Evolutionary conservation across 805 yeast genomes (phyloP).

Genomic region (Yamadazyma akitaensis): DNA sequence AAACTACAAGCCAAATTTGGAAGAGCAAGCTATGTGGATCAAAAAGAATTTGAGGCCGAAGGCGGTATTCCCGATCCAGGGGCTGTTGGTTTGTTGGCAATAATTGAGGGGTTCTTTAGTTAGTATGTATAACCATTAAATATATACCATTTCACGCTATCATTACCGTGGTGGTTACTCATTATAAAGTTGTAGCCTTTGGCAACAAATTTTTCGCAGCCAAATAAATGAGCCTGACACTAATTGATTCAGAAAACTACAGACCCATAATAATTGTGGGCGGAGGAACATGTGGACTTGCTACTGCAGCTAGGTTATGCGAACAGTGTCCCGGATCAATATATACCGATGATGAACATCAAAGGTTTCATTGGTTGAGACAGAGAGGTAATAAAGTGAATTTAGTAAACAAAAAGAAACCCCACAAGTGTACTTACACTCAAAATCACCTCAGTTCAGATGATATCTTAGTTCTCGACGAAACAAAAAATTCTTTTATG

Average conservation of each 20-base stretch:
- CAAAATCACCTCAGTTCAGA: constrained; percentile 16
- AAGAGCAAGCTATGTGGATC: constrained; percentile 84
- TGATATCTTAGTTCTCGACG: constrained; percentile 38
- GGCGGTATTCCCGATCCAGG: constrained; percentile 95
- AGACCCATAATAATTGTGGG: constrained; percentile 41
- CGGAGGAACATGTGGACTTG: constrained; percentile 46
- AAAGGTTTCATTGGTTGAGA: constrained; percentile 44
- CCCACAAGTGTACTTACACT: constrained; percentile 3
- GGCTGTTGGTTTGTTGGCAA: constrained; percentile 77
- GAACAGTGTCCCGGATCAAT: constrained; percentile 42
- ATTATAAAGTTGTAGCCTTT: not conserved
- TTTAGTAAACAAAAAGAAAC: constrained; percentile 17
- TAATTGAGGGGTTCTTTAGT: constrained; percentile 43
- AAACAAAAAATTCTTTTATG: constrained; percentile 28
- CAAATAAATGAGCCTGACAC: not conserved
- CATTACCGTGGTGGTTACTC: constrained; percentile 4
- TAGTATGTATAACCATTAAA: not conserved
- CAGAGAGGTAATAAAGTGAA: constrained; percentile 29
- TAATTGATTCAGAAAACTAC: constrained; percentile 20
- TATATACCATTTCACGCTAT: not conserved
- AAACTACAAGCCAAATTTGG: constrained; percentile 83
- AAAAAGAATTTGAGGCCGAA: constrained; percentile 51
- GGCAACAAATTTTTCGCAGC: not conserved
- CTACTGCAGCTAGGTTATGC: constrained; percentile 39
- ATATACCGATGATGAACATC: constrained; percentile 27